Evolutionary conservation across 257 asterid species (phyloP).

Genomic region (Verbena officinalis): DNA sequence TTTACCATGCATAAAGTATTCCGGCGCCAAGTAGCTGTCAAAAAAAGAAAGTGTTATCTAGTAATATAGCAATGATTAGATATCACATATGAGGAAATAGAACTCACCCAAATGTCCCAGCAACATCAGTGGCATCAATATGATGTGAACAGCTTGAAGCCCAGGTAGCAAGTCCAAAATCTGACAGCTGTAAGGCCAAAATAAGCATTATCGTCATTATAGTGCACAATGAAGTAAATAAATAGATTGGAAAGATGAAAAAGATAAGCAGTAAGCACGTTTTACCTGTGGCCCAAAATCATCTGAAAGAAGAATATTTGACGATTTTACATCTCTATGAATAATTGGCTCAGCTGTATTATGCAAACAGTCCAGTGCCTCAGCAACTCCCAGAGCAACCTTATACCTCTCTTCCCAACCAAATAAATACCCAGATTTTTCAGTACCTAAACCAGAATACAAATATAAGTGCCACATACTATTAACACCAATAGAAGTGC

Average conservation of each 20-base stretch:
- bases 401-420: conserved; percentile 76
- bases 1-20: conserved; percentile 77
- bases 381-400: conserved; percentile 79
- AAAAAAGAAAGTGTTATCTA: conserved; percentile 5
- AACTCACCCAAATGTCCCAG: conserved; percentile 91
- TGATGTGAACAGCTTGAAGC: conserved; percentile 61
- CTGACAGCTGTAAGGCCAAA: conserved; percentile 59
- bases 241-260: background rate
- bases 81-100: conserved; percentile 13
- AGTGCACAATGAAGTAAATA: conserved; percentile 8
- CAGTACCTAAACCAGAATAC: conserved; percentile 42
- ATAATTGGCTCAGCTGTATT: conserved; percentile 57
- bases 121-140: conserved; percentile 60
- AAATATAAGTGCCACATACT: conserved; percentile 22
- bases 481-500: background rate
- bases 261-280: background rate
- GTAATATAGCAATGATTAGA: conserved; percentile 12
- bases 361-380: conserved; percentile 74
- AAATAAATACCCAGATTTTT: conserved; percentile 41
- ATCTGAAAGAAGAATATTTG: conserved; percentile 80
- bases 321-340: conserved; percentile 89
- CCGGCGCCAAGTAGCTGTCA: conserved; percentile 91
- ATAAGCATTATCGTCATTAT: conserved; percentile 9
- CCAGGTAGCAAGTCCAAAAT: conserved; percentile 81
- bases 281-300: conserved; percentile 77